These are phyloP conservation scores for Petunia axillaris DNA, from an alignment of 257 asterid species.

Conservation along the genomic window DNA sequence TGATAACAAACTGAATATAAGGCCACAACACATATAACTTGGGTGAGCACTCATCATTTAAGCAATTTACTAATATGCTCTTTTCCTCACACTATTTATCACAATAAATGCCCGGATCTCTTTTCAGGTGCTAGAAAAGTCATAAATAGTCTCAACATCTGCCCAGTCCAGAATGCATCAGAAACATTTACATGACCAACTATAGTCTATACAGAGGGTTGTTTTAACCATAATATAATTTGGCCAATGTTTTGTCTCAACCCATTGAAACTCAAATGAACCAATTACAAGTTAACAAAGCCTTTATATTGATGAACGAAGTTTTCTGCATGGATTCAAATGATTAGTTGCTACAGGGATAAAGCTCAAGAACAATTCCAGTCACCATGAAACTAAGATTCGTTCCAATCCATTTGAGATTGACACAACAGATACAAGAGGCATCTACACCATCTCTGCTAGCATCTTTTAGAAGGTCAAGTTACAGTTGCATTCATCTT, in stretches of 20 bases:
- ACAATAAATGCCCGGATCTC: neutral
- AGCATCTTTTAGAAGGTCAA: neutral
- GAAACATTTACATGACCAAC: neutral
- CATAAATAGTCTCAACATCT: neutral
- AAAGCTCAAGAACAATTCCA: neutral
- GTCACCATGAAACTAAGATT: neutral
- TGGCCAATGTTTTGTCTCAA: neutral
- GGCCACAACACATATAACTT: neutral
- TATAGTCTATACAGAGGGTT: neutral
- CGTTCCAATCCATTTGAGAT: neutral
- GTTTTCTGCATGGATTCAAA: slow-evolving; percentile 1
- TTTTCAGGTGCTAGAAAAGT: neutral
- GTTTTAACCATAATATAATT: neutral
- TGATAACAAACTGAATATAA: neutral
- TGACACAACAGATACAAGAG: neutral
- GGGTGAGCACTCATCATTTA: neutral
- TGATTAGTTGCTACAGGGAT: neutral
- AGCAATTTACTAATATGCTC: neutral
- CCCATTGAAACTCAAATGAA: neutral
- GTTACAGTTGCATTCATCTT: neutral
- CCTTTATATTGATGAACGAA: neutral
- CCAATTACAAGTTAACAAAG: neutral
- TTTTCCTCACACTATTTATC: neutral
- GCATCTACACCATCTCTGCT: neutral
- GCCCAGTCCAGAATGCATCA: neutral